phyloP scores from a whole-genome alignment of 2,329 filamentous ascomycete species.

The Aureobasidium sp. region DNA sequence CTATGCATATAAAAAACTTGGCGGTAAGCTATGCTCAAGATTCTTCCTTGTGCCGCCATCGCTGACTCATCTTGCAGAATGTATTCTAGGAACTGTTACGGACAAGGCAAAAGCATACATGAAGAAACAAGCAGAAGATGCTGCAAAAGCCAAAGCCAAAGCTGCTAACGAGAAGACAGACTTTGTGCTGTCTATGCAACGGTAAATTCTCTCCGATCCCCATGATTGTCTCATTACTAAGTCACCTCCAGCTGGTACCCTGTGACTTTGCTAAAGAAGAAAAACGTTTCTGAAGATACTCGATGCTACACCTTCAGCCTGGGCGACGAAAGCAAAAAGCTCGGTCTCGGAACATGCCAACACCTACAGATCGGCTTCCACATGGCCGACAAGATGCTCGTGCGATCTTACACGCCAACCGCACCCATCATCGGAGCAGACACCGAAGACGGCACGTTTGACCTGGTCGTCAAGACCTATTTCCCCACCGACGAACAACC shows the following conservation, averaged over 20 bases:
- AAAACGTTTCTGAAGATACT: slow-evolving; percentile 40
- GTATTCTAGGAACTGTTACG: slow-evolving; percentile 43
- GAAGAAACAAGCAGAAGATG: slow-evolving; percentile 37
- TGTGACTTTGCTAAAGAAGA: slow-evolving; percentile 35
- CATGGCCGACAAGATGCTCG: slow-evolving; percentile 44
- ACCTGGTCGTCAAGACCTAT: slow-evolving; percentile 48
- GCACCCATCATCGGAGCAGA: slow-evolving; percentile 35
- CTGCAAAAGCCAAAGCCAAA: slow-evolving; percentile 33
- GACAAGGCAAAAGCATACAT: slow-evolving; percentile 44
- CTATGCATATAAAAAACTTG: slow-evolving; percentile 45
- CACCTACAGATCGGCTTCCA: slow-evolving; percentile 50
- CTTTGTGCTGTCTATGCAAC: slow-evolving; percentile 23
- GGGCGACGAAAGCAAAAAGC: slow-evolving; percentile 33
- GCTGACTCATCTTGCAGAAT: slow-evolving; percentile 34
- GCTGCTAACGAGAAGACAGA: slow-evolving; percentile 26
- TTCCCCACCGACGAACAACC: slow-evolving; percentile 42
- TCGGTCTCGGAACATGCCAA: slow-evolving; percentile 46
- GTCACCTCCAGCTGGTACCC: slow-evolving; percentile 37
- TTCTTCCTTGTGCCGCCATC: not conserved
- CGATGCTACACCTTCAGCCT: slow-evolving; percentile 43
- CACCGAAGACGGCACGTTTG: slow-evolving; percentile 36
- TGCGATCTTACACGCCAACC: slow-evolving; percentile 47
- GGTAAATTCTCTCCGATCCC: not conserved
- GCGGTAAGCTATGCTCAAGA: slow-evolving; percentile 25
- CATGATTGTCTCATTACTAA: slow-evolving; percentile 30